Percentiles rank a stretch among this genome's conserved stretches.
phyloP scores from a whole-genome alignment of 345 rosid genomes.

The Boechera retrofracta region DNA sequence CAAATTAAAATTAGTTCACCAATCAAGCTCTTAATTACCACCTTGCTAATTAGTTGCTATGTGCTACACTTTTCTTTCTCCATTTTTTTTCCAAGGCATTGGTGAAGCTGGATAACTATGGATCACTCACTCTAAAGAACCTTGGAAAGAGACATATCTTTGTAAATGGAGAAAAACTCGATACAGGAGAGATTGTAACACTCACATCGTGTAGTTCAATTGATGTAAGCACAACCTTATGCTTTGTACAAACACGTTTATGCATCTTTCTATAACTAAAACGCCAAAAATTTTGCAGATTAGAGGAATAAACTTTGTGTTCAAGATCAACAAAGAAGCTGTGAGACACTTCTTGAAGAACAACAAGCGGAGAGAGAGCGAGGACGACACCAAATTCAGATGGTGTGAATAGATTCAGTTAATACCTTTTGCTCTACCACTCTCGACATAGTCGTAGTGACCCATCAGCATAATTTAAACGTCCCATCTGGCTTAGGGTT shows the following conservation, averaged over 20 bases:
- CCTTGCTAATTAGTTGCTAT: constrained; percentile 18
- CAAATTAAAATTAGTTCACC: not conserved
- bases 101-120: constrained; percentile 65
- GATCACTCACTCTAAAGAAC: constrained; percentile 69
- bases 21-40: not conserved
- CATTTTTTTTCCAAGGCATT: constrained; percentile 55
- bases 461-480: constrained; percentile 15
- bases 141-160: constrained; percentile 62
- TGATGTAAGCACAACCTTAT: constrained; percentile 50
- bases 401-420: constrained; percentile 48
- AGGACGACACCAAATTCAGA: constrained; percentile 45
- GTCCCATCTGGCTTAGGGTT: not conserved
- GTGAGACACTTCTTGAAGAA: constrained; percentile 53
- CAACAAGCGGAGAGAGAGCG: constrained; percentile 36
- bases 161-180: constrained; percentile 64
- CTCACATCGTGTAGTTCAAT: constrained; percentile 64
- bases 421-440: constrained; percentile 3
- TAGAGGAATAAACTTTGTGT: constrained; percentile 60
- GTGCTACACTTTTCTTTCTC: constrained; percentile 15
- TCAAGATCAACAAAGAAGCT: constrained; percentile 59
- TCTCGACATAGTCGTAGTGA: constrained; percentile 25
- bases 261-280: constrained; percentile 6
- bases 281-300: constrained; percentile 56
- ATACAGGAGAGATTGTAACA: constrained; percentile 44
- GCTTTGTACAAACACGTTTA: not conserved